These are phyloP conservation scores for Coccinonectria pachysandricola DNA, from an alignment of 2,329 filamentous ascomycete species.

Conservation along the genomic window DNA sequence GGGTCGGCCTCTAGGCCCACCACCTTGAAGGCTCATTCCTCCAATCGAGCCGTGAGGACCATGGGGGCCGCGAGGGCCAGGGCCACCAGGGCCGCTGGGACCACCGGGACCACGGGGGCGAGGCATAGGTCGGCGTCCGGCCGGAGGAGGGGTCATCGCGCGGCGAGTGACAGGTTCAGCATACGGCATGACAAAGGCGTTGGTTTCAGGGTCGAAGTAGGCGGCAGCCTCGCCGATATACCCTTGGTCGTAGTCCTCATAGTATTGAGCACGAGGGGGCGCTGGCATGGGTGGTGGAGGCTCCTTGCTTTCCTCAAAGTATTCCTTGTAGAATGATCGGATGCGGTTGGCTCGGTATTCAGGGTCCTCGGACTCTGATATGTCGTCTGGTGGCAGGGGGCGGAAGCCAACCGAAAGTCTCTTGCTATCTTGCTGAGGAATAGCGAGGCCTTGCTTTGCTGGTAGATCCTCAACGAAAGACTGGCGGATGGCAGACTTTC, in stretches of 20 bases:
- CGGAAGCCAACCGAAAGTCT: conserved; percentile 64
- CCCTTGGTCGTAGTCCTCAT: conserved; percentile 65
- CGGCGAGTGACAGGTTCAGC: conserved; percentile 77
- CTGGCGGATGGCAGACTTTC: conserved; percentile 24
- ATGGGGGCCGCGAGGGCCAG: conserved; percentile 21
- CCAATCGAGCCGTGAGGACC: conserved; percentile 39
- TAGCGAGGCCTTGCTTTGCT: conserved; percentile 32
- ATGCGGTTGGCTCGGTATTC: conserved; percentile 94
- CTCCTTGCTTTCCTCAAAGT: conserved; percentile 77
- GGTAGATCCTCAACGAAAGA: conserved; percentile 17
- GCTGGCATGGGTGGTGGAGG: conserved; percentile 32
- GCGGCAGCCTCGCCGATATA: conserved; percentile 56
- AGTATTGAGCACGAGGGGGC: conserved; percentile 39
- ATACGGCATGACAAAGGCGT: conserved; percentile 70
- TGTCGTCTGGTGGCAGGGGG: conserved; percentile 78
- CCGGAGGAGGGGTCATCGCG: conserved; percentile 90
- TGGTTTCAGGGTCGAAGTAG: conserved; percentile 56
- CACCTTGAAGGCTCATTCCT: conserved; percentile 35
- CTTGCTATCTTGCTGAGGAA: conserved; percentile 45
- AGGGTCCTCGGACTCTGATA: conserved; percentile 71
- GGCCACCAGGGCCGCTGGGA: conserved; percentile 14
- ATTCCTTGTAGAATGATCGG: conserved; percentile 98
- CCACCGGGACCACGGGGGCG: conserved; percentile 20
- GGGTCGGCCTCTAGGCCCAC: conserved; percentile 43
- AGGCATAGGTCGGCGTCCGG: conserved; percentile 35